Conservation (phyloP, 208 protist genomes). For the Leishmania mexicana region DNA sequence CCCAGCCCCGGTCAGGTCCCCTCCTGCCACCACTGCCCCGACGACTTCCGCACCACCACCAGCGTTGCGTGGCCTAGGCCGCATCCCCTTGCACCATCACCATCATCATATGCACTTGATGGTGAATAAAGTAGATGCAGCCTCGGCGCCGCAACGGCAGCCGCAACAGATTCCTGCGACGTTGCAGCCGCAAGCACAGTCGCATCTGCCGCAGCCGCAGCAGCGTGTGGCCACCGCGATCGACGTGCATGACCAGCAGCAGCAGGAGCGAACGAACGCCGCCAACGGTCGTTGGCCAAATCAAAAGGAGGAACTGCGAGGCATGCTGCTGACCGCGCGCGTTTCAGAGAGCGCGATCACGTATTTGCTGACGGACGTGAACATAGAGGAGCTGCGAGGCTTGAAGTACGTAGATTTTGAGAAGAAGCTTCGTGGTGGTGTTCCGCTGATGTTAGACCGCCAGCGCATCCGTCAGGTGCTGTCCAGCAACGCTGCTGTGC, state of each 20-base stretch:
- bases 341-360: constrained; percentile 30
- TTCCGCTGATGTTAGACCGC: constrained; percentile 27
- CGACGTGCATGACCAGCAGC: constrained; percentile 5
- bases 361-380: constrained; percentile 18
- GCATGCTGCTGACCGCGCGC: constrained; percentile 21
- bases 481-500: not conserved
- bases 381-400: constrained; percentile 28
- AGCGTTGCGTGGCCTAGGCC: constrained; percentile 24
- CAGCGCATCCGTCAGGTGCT: constrained; percentile 33
- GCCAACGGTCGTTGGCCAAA: constrained; percentile 22
- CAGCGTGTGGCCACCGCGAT: constrained; percentile 3
- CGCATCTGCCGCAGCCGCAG: constrained; percentile 13
- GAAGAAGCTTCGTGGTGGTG: constrained; percentile 19
- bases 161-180: not conserved
- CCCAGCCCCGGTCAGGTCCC: not conserved
- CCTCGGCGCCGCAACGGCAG: constrained; percentile 5
- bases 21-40: not conserved
- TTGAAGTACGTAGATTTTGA: constrained; percentile 35
- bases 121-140: constrained; percentile 9
- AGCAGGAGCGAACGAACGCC: constrained; percentile 4
- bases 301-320: constrained; percentile 37
- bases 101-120: constrained; percentile 34
- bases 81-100: constrained; percentile 31
- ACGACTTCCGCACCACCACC: not conserved
- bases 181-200: not conserved